Percentiles rank a stretch among this genome's conserved stretches.
These are phyloP conservation scores for Stagonosporopsis vannaccii DNA, from an alignment of 2,329 filamentous ascomycete species.

Conservation along the genomic window DNA sequence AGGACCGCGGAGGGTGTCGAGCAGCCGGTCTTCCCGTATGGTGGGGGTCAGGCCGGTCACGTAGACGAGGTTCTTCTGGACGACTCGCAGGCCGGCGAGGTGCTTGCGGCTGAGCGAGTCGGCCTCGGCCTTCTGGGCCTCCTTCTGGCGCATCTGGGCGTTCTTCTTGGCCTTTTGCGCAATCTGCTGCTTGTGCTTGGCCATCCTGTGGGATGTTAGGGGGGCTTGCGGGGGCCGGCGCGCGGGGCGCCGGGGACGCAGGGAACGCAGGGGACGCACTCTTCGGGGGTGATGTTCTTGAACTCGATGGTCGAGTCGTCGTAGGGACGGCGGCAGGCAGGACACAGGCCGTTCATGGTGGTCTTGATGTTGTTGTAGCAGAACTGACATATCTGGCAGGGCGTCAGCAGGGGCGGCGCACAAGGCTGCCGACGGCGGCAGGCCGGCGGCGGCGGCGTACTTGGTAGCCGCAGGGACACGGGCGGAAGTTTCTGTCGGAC, in stretches of 20 bases:
- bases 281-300: conserved; percentile 92
- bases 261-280: conserved; percentile 69
- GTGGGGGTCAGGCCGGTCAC: conserved; percentile 93
- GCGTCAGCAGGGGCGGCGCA: conserved; percentile 33
- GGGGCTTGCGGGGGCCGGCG: conserved; percentile 16
- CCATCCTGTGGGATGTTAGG: conserved; percentile 62
- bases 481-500: conserved; percentile 94
- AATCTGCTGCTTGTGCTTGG: conserved; percentile 77
- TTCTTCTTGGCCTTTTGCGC: conserved; percentile 90
- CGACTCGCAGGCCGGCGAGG: conserved; percentile 90
- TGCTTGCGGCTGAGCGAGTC: conserved; percentile 97
- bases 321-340: conserved; percentile 94
- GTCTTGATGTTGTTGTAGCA: conserved; percentile 99
- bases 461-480: conserved; percentile 98
- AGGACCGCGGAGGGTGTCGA: conserved; percentile 86
- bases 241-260: background rate
- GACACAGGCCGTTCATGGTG: conserved; percentile 96
- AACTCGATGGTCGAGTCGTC: conserved; percentile 97
- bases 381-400: conserved; percentile 86
- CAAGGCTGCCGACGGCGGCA: conserved; percentile 2
- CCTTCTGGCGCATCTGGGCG: conserved; percentile 87
- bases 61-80: conserved; percentile 98
- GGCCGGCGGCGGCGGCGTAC: conserved; percentile 60
- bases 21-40: conserved; percentile 87
- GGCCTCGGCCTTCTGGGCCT: conserved; percentile 93